A percentile compares a stretch with the other conserved stretches of the same genome.
These are phyloP conservation scores for Aspergillus aculeatinus DNA, from an alignment of 2,329 filamentous ascomycete species.

Conservation along the genomic window DNA sequence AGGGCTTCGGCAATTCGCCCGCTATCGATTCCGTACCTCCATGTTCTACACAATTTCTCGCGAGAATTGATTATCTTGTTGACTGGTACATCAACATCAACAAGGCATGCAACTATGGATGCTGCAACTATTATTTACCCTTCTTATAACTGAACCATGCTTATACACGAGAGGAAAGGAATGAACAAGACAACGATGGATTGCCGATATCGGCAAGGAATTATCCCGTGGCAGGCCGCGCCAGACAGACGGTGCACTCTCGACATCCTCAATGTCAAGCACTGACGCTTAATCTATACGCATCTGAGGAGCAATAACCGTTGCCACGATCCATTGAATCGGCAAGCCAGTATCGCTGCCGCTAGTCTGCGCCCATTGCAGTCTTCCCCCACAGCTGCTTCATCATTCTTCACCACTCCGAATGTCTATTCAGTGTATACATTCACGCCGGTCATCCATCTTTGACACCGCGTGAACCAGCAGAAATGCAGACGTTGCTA, in stretches of 20 bases:
- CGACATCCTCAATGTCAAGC: too few species aligned
- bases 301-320: too few species aligned
- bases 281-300: too few species aligned
- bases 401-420: too few species aligned
- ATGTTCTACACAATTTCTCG: neutral
- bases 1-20: slow-evolving; percentile 13
- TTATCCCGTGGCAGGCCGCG: neutral
- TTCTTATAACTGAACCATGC: too few species aligned
- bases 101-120: too few species aligned
- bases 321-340: neutral
- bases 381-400: slow-evolving; percentile 9
- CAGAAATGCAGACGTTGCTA: neutral
- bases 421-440: too few species aligned
- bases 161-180: neutral
- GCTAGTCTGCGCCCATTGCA: slow-evolving; percentile 5
- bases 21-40: neutral
- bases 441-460: neutral
- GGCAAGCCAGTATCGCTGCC: neutral
- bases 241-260: neutral
- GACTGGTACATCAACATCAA: too few species aligned
- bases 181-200: neutral
- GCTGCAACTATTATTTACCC: too few species aligned
- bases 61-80: too few species aligned
- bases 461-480: too few species aligned
- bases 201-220: neutral